A percentile compares a stretch with the other conserved stretches of the same genome.
Evolutionary conservation across 2,329 filamentous ascomycete species (phyloP).

Genomic region (Myrmaecium sp.): DNA sequence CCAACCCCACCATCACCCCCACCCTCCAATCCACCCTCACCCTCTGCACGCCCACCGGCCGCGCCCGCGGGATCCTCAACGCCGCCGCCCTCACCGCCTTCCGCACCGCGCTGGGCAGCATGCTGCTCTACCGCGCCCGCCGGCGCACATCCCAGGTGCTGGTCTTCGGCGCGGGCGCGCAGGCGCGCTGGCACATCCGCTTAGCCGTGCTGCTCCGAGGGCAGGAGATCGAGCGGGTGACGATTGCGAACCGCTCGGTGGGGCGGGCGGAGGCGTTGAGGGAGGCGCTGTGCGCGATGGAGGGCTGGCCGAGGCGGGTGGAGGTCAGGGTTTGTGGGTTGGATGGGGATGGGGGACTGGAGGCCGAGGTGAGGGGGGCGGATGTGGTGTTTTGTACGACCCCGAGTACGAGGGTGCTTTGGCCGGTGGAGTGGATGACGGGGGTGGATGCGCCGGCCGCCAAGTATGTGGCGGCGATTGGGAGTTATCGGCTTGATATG

Average conservation of each 20-base stretch:
- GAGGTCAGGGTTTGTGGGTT: not conserved
- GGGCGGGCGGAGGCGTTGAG: conserved; percentile 4
- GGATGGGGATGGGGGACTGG: conserved; percentile 7
- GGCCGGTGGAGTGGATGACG: conserved; percentile 19
- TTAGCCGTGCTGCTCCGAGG: conserved; percentile 23
- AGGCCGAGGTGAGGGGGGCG: conserved; percentile 13
- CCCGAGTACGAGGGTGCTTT: conserved; percentile 27
- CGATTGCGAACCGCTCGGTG: conserved; percentile 11
- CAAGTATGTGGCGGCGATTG: conserved; percentile 13
- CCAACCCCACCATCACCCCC: conserved; percentile 40
- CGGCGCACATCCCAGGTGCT: conserved; percentile 17
- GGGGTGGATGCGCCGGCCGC: conserved; percentile 4
- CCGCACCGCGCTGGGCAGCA: conserved; percentile 57
- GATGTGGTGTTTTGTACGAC: conserved; percentile 35
- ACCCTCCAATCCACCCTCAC: conserved; percentile 50
- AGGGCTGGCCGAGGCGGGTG: conserved; percentile 1
- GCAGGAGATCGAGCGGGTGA: conserved; percentile 15
- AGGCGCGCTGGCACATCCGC: conserved; percentile 33
- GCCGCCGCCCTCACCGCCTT: conserved; percentile 64
- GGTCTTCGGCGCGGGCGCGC: conserved; percentile 32
- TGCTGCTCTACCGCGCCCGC: conserved; percentile 32
- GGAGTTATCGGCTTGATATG: conserved; percentile 24
- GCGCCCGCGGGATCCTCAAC: conserved; percentile 51
- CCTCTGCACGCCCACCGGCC: conserved; percentile 32
- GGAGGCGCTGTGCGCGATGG: conserved; percentile 1